phyloP scores from a whole-genome alignment of 148 eudicot genomes.

The Chenopodium formosanum region DNA sequence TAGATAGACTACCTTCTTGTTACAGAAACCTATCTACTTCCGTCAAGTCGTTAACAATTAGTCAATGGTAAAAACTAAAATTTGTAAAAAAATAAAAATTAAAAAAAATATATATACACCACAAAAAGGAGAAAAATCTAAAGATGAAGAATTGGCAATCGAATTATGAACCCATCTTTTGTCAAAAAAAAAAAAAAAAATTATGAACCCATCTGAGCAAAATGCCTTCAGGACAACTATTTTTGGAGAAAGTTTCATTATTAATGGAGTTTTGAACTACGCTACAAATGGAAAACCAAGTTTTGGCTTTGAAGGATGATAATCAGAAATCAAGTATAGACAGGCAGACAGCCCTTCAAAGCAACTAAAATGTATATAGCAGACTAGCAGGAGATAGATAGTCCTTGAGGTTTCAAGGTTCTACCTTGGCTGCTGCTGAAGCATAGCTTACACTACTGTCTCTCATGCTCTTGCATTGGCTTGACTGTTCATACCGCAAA shows the following conservation, averaged over 20 bases:
- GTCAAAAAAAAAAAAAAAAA: too few species aligned
- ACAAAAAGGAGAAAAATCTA: too few species aligned
- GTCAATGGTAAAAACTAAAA: too few species aligned
- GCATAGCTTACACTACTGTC: slow-evolving; percentile 99
- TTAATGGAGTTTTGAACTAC: slow-evolving; percentile 2
- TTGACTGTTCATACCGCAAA: slow-evolving; percentile 89
- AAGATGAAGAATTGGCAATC: too few species aligned
- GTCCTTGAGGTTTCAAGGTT: slow-evolving; percentile 19
- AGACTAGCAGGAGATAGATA: background rate
- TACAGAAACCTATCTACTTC: too few species aligned
- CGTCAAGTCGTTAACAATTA: too few species aligned
- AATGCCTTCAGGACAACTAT: background rate
- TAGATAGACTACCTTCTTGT: too few species aligned
- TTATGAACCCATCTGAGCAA: background rate
- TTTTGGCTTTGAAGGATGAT: slow-evolving; percentile 1
- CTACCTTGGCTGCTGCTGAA: slow-evolving; percentile 73
- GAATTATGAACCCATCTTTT: background rate
- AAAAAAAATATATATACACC: too few species aligned
- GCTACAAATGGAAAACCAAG: slow-evolving; percentile 13
- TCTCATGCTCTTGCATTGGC: slow-evolving; percentile 83
- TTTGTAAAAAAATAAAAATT: too few species aligned
- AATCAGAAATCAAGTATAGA: background rate
- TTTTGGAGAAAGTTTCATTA: slow-evolving; percentile 18
- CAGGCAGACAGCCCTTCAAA: slow-evolving; percentile 1
- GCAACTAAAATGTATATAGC: background rate